Evolutionary conservation across 2,329 filamentous ascomycete species (phyloP).

Genomic region (Cladosporium sp.): DNA sequence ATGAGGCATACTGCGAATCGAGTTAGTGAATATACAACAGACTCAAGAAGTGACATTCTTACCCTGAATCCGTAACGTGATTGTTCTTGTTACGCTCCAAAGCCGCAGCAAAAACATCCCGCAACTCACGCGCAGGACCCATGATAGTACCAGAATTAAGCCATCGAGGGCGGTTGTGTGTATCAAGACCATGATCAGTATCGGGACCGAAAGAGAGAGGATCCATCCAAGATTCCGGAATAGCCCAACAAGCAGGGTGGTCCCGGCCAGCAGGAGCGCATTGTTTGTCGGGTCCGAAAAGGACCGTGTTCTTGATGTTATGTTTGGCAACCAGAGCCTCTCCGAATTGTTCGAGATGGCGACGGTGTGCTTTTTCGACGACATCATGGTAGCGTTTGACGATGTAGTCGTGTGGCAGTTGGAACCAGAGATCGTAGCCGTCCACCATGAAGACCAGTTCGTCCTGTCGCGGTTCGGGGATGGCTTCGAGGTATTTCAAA

Average conservation of each 20-base stretch:
- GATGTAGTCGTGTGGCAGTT: conserved; percentile 59
- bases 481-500: conserved; percentile 14
- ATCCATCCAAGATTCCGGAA: conserved; percentile 24
- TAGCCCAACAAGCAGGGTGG: conserved; percentile 26
- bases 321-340: conserved; percentile 14
- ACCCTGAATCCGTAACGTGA: neutral
- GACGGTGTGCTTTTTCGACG: conserved; percentile 49
- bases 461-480: conserved; percentile 13
- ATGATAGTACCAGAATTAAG: conserved; percentile 41
- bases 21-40: too few species aligned
- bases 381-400: conserved; percentile 58
- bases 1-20: neutral
- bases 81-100: conserved; percentile 18
- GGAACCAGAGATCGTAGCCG: conserved; percentile 60
- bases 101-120: conserved; percentile 32
- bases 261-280: conserved; percentile 24
- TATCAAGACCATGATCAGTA: conserved; percentile 15
- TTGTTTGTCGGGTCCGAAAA: conserved; percentile 30
- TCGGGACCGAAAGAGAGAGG: conserved; percentile 26
- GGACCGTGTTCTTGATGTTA: conserved; percentile 23
- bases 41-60: too few species aligned
- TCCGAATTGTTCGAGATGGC: conserved; percentile 24
- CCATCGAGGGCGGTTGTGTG: conserved; percentile 37
- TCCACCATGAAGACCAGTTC: conserved; percentile 59
- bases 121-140: conserved; percentile 32